Evolutionary conservation across 352 stramenopile species (phyloP).

Genomic region (Pythium brachiatum): DNA sequence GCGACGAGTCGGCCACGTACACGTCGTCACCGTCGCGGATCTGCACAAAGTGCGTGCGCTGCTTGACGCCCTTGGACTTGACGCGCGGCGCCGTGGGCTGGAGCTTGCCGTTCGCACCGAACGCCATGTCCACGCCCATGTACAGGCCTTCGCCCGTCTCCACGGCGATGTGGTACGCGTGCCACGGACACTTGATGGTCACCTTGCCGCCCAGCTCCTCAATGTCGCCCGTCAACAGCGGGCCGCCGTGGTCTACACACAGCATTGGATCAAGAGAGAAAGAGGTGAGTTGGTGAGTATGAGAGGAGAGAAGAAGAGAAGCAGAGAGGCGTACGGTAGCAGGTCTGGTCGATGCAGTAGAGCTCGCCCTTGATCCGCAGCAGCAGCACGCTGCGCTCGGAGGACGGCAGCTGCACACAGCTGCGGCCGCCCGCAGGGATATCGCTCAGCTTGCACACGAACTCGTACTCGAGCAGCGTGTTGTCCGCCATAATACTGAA

Average conservation of each 20-base stretch:
- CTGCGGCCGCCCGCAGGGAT: conserved; percentile 49
- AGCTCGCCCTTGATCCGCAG: conserved; percentile 56
- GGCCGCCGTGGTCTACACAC: conserved; percentile 72
- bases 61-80: conserved; percentile 84
- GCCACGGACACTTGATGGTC: conserved; percentile 84
- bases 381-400: conserved; percentile 71
- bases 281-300: neutral
- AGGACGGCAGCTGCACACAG: conserved; percentile 58
- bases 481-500: conserved; percentile 17
- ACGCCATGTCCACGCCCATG: conserved; percentile 76
- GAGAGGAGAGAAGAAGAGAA: neutral
- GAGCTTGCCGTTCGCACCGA: conserved; percentile 45
- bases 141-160: conserved; percentile 83
- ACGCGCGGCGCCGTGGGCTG: conserved; percentile 49
- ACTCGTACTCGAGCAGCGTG: conserved; percentile 56
- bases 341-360: conserved; percentile 86
- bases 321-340: conserved; percentile 58
- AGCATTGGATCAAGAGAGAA: neutral
- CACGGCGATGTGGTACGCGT: conserved; percentile 82
- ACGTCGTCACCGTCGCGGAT: conserved; percentile 65
- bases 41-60: conserved; percentile 80
- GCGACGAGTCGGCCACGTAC: conserved; percentile 76
- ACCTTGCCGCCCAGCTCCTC: conserved; percentile 77
- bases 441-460: conserved; percentile 62
- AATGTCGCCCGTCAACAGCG: conserved; percentile 77